These are phyloP conservation scores for Halophytophthora batemanensis DNA, from an alignment of 352 stramenopile genomes.

Conservation along the genomic window DNA sequence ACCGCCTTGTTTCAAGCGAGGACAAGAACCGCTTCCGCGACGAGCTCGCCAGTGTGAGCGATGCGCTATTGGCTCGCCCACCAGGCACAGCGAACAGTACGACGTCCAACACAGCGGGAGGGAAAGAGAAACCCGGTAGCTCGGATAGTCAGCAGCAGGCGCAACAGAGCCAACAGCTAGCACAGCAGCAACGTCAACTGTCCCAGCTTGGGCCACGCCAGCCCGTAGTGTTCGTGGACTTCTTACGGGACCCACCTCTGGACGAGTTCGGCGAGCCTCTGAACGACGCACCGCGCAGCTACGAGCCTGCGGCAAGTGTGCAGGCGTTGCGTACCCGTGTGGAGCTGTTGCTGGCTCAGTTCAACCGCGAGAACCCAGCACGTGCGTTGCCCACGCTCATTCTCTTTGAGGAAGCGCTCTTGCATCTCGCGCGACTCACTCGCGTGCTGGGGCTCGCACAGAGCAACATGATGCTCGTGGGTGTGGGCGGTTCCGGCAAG, in stretches of 20 bases:
- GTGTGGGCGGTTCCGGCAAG: slow-evolving; percentile 88
- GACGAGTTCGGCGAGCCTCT: slow-evolving; percentile 84
- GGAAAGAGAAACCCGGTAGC: slow-evolving; percentile 7
- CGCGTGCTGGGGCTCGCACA: slow-evolving; percentile 76
- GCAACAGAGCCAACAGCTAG: no score
- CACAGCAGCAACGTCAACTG: slow-evolving; percentile 10
- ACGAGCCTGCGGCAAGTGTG: slow-evolving; percentile 64
- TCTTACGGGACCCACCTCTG: slow-evolving; percentile 73
- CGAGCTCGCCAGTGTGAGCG: slow-evolving; percentile 44
- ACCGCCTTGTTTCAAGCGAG: slow-evolving; percentile 67
- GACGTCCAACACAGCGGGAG: background rate
- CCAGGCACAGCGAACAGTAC: slow-evolving; percentile 3
- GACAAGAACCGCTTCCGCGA: slow-evolving; percentile 71
- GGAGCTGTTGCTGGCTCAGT: slow-evolving; percentile 63
- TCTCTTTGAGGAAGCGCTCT: slow-evolving; percentile 89
- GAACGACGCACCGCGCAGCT: slow-evolving; percentile 77
- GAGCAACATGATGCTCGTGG: slow-evolving; percentile 90
- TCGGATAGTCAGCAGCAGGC: slow-evolving; percentile 5
- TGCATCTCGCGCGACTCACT: slow-evolving; percentile 82
- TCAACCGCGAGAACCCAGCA: slow-evolving; percentile 80
- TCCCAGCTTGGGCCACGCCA: slow-evolving; percentile 9
- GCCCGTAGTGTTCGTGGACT: slow-evolving; percentile 72
- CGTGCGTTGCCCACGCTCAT: slow-evolving; percentile 72
- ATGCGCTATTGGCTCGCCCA: slow-evolving; percentile 33
- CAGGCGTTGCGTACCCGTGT: slow-evolving; percentile 44